Evolutionary conservation across 2,329 filamentous ascomycete species (phyloP), one percentile per base, ranked within the genome.

Genomic region (Elsinoe fawcettii): DNA sequence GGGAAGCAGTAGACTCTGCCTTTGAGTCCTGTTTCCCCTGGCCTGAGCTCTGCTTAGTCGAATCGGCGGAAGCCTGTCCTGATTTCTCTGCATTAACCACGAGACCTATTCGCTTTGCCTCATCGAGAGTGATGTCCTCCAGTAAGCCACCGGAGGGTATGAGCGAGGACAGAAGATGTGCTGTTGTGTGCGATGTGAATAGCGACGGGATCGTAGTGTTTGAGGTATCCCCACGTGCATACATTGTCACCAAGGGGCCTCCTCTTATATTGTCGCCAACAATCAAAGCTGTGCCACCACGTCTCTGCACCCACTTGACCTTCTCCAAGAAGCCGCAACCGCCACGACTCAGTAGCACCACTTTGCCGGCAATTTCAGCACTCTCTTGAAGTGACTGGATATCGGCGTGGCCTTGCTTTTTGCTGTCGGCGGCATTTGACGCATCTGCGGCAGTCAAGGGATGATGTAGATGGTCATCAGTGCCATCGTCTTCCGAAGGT

Each of bases 241-340:
- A 97, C 93, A 99, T 99, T 65, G 95, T 93, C 53, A 97, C 88
- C 60, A 99, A 75, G 34, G 87, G 87, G 3, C 90, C 91, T 44
- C 92, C 92, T 60, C 88, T 87, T 58, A 88, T 86, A 70, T 96
- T 88, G 70, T 99, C 93, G 23, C 93, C 93, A 2, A 99, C 91
- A 62, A 99, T 95, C 60, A 99, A 77, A 34, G 89, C 93, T 59
- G 90, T 80, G 18, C 87, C 93, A 22, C 93, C 93, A 66, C 93
- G 83, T 60, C 90, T 82, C 70, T 99, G 93, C 11, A 88, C 90
- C 93, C 93, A 99, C 75, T 95, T 92, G 62, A 93, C 90, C 73
- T 99, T 99, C 69, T 97, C 92, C 60, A 96, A 73, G 70, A 99
- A 99, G 4, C 93, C 93, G 71, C 93, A 99, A 6, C 92, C 93